Percentiles rank a stretch among this genome's conserved stretches.
These are phyloP conservation scores for Diaporthe australafricana DNA, from an alignment of 2,329 filamentous ascomycete genomes.

Conservation along the genomic window DNA sequence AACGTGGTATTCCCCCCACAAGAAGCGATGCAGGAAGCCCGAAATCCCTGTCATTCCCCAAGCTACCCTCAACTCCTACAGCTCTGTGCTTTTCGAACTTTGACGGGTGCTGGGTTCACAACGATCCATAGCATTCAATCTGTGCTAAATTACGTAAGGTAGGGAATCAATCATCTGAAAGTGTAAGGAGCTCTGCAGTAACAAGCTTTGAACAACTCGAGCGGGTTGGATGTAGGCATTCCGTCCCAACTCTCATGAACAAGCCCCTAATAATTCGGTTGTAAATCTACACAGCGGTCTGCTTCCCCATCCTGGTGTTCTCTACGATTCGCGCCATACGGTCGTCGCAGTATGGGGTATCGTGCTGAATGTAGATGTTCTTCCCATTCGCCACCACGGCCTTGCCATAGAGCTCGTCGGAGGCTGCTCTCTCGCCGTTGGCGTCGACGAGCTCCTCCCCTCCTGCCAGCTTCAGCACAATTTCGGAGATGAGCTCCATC, in stretches of 20 bases:
- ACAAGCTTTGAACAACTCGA: background rate
- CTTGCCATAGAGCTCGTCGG: conserved; percentile 27
- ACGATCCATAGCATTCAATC: background rate
- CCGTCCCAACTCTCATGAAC: background rate
- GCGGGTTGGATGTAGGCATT: background rate
- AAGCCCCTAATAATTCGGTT: background rate
- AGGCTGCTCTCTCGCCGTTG: conserved; percentile 7
- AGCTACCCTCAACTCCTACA: no score
- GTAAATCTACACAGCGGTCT: background rate
- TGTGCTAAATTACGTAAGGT: no score
- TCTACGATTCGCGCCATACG: conserved; percentile 16
- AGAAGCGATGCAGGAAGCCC: no score
- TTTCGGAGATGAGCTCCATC: conserved; percentile 10
- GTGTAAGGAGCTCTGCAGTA: background rate
- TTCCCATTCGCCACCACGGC: conserved; percentile 29
- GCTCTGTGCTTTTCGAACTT: no score
- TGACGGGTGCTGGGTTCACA: no score
- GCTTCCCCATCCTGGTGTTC: conserved; percentile 1
- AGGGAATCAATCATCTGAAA: no score
- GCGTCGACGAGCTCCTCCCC: conserved; percentile 28
- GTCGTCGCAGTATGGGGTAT: conserved; percentile 20
- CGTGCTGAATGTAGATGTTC: conserved; percentile 24
- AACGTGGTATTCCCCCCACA: no score
- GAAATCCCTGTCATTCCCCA: no score
- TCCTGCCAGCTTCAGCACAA: conserved; percentile 24